Evolutionary conservation across 208 protist species (phyloP).

Genomic region (Trypanosomatidae sp.): DNA sequence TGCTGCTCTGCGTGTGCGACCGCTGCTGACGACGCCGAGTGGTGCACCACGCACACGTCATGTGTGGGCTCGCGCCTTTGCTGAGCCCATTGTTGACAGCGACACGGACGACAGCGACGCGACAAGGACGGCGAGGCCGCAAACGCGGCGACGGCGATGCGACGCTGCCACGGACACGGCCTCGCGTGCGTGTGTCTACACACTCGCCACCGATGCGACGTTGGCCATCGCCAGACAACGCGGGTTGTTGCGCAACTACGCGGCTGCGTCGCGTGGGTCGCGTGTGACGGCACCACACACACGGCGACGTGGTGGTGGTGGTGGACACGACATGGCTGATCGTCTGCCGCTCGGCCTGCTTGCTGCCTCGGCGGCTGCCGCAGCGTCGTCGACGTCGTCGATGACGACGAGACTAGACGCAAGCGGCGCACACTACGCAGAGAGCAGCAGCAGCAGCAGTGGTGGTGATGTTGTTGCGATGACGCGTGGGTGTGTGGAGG

Average conservation of each 20-base stretch:
- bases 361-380: conserved; percentile 10
- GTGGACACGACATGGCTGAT: conserved; percentile 39
- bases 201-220: conserved; percentile 15
- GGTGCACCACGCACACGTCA: no score
- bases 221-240: conserved; percentile 3
- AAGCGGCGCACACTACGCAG: no score
- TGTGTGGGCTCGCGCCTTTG: conserved; percentile 48
- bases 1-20: conserved; percentile 14
- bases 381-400: conserved; percentile 5
- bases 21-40: conserved; percentile 9
- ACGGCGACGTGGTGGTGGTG: conserved; percentile 12
- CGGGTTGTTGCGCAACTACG: conserved; percentile 19
- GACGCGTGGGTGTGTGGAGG: no score
- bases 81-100: conserved; percentile 12
- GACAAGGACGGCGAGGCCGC: no score
- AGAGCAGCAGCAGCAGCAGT: no score
- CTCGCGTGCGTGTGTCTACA: conserved; percentile 13
- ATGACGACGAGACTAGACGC: no score
- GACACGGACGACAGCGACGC: background rate
- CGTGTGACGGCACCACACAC: no score
- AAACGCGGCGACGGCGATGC: no score
- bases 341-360: conserved; percentile 53
- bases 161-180: conserved; percentile 7
- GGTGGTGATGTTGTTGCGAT: no score
- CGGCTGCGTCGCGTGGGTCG: conserved; percentile 20